A percentile compares a stretch with the other conserved stretches of the same genome.
These are phyloP conservation scores for Pichia sp. DNA, from an alignment of 1,139 yeast genomes.

Conservation along the genomic window DNA sequence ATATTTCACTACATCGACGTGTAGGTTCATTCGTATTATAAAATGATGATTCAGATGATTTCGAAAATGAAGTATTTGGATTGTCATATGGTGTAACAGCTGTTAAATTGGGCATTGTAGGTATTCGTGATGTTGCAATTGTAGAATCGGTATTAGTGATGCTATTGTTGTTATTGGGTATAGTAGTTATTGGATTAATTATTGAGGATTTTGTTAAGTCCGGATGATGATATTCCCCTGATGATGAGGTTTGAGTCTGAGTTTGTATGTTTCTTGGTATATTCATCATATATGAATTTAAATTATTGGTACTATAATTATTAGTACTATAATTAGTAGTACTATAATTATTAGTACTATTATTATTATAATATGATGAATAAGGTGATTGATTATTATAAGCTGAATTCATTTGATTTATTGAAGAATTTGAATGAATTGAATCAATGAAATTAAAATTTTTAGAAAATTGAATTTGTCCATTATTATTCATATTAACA, in stretches of 20 bases:
- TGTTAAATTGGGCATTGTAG: not conserved
- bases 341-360: too few species aligned
- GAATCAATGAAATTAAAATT: not conserved
- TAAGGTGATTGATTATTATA: too few species aligned
- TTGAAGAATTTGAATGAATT: not conserved
- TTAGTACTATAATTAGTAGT: too few species aligned
- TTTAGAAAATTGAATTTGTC: not conserved
- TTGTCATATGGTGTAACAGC: not conserved
- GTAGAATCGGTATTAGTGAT: not conserved
- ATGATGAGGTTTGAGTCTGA: not conserved
- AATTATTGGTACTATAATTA: too few species aligned
- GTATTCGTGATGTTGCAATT: not conserved
- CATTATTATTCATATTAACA: too few species aligned
- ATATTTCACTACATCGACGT: conserved; percentile 1
- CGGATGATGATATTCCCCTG: not conserved
- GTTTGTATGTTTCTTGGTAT: too few species aligned
- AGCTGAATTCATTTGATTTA: not conserved
- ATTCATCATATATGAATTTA: not conserved
- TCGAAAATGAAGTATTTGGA: not conserved
- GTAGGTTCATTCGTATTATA: not conserved
- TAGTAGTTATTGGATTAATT: not conserved
- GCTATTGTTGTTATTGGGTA: not conserved
- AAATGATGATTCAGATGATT: not conserved
- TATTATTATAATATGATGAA: not conserved
- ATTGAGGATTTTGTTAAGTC: not conserved